Evolutionary conservation across 2,329 filamentous ascomycete genomes (phyloP), one percentile per base, ranked within the genome.

Genomic region (Neofusicoccum ribis): DNA sequence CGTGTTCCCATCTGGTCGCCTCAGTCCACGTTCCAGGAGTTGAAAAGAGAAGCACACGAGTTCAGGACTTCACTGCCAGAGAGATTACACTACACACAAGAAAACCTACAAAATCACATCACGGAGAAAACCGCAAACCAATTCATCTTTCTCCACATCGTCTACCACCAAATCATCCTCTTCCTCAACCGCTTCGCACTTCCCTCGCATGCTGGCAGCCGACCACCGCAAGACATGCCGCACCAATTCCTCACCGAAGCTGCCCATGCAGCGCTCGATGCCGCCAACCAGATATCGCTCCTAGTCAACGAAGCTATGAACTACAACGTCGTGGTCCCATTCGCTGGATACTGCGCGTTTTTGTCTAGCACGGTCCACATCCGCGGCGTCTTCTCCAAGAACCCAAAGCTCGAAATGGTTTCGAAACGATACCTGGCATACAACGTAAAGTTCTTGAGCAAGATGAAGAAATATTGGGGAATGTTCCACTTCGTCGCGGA

Each of bases 401-500:
- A 96, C 69, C 81, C 88, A 14, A 81, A 86, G 11, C 84, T 96
- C 58, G 91, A 96, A 75, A 85, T 86, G 12, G 86, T 87, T 8
- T 92, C 92, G 8, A 97, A 96, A 79, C 88, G 89, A 69, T 93
- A 97, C 72, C 82, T 97, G 15, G 88, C 91, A 0, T 91, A 89
- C 69, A 98, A 97, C 69, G 90, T 98, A 71, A 91, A 90, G 72
- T 98, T 95, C 72, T 80, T 99, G 50, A 90, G 90, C 63, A 95
- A 92, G 78, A 96, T 98, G 91, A 97, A 97, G 82, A 91, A 91
- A 67, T 93, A 95, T 72, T 99, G 95, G 95, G 95, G 94, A 67
- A 96, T 97, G 90, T 97, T 98, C 74, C 92, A 97, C 75, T 97
- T 93, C 80, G 93, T 98, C 86, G 90, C 92, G 0, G 93, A 98